Base-by-base conservation (phyloP, 495 filamentous ascomycete genomes). In the Echria macrotheca region DNA sequence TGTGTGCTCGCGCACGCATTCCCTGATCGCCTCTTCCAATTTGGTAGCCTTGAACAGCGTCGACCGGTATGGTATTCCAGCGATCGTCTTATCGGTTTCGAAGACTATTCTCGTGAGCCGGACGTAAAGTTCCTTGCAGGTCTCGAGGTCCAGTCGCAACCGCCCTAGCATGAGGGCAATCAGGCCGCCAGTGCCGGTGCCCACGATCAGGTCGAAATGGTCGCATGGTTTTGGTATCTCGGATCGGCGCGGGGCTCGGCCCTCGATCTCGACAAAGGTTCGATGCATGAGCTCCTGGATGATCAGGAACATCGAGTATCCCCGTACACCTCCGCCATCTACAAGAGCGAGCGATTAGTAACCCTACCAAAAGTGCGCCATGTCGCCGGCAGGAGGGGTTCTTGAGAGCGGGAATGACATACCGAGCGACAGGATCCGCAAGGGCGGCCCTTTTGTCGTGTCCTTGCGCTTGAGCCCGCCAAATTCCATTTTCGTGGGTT, bases 171-270 rank as follows among this genome's bases (percentile, higher is more conserved):
- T 97, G 53, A 98, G 77, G 15, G 93, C 94, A 53, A 98, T 96
- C 46, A 98, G 70, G 2, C 93, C 93, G 56, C 93, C 93, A 1
- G 93, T 98, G 45, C 91, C 91, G 32, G 89, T 96, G 26, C 93
- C 93, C 49, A 83, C 84, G 53, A 98, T 98, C 47, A 98, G 75
- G 69, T 98, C 93, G 70, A 98, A 98, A 66, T 97, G 88, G 53
- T 98, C 94, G 81, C 89, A 95, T 52, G 93, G 93, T 58, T 95
- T 96, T 21, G 94, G 93, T 18, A 97, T 91, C 57, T 96, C 82
- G 55, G 89, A 80, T 60, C 87, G 81, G 45, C 82, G 81, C 42
- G 91, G 89, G 12, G 90, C 87, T 54, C 83, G 78, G 22, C 89
- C 88, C 68, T 94, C 84, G 39, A 74, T 77, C 69, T 93, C 87